Base-by-base conservation (phyloP, 257 asterid species). In the Solanum peruvianum region DNA sequence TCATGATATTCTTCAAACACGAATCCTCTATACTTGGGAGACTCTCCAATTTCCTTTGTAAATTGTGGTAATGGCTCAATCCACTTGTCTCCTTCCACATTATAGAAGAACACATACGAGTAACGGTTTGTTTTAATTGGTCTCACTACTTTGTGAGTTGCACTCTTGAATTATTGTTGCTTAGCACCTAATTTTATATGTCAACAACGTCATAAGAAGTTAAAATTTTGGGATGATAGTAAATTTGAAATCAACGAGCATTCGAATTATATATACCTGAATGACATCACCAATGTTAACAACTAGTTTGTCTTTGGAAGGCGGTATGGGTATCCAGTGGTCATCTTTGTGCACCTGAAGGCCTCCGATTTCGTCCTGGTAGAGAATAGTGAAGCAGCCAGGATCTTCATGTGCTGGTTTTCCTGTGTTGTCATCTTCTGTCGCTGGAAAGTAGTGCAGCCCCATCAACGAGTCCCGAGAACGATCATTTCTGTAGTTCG, bases 311-410 rank as follows among this genome's bases (percentile, higher is more conserved):
- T 90, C 89, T 27, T 44, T 86, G 73, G 87, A 66, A 4, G 93
- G 92, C 16, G 81, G 69, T 9, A 89, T 83, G 2, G 94, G 92
- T 71, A 90, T 86, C 94, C 94, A 92, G 9, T 88, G 70, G 2
- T 88, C 93, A 49, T 93, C 83, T 75, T 88, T 89, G 3, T 64
- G 69, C 70, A 92, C 93, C 87, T 93, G 93, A 2, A 94, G 91
- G 6, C 95, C 97, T 77, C 95, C 93, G 10, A 87, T 92, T 85
- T 92, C 92, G 62, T 94, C 97, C 86, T 93, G 94, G 37, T 92
- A 70, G 4, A 93, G 82, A 71, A 94, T 89, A 5, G 93, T 89
- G 41, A 94, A 4, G 82, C 64, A 23, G 47, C 91, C 91, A 20
- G 88, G 92, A 89, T 94, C 95, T 73, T 91, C 91, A 41, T 93